Evolutionary conservation across 2,329 filamentous ascomycete genomes (phyloP), one percentile per base, ranked within the genome.

Genomic region (Talaromyces sp.): DNA sequence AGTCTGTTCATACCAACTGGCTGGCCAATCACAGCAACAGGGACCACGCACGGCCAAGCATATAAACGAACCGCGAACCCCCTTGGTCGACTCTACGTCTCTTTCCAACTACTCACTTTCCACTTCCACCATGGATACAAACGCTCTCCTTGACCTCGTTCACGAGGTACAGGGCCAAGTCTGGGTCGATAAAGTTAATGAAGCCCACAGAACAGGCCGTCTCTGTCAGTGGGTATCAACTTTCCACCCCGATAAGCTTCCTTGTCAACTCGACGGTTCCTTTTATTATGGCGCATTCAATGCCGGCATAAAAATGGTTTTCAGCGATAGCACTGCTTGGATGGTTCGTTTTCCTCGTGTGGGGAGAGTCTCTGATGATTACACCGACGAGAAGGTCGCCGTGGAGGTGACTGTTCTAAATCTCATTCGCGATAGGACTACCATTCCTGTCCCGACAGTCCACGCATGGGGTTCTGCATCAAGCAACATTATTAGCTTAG

Each of bases 251-350:
- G 23, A 71, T 27, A 69, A 69, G 52, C 69, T 73, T 68, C 67
- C 67, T 50, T 75, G 73, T 65, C 61, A 68, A 61, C 68, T 73
- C 30, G 70, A 73, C 6, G 64, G 72, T 50, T 66, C 65, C 50
- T 72, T 75, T 66, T 64, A 71, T 63, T 56, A 73, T 65, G 71
- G 72, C 28, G 61, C 70, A 63, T 76, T 72, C 52, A 76, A 74
- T 65, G 68, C 68, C 2, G 67, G 72, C 7, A 52, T 72, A 28
- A 75, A 74, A 61, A 69, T 76, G 65, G 67, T 72, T 9, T 76
- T 75, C 56, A 62, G 55, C 33, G 67, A 73, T 34, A 60, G 57
- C 31, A 68, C 67, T 27, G 61, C 66, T 50, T 74, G 69, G 69
- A 69, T 73, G 64, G 64, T 73, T 57, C 68, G 68, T 62, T 73